Percentiles rank a stretch among this genome's conserved stretches.
phyloP scores from a whole-genome alignment of 2,329 filamentous ascomycete species.

The Beauveria australis region DNA sequence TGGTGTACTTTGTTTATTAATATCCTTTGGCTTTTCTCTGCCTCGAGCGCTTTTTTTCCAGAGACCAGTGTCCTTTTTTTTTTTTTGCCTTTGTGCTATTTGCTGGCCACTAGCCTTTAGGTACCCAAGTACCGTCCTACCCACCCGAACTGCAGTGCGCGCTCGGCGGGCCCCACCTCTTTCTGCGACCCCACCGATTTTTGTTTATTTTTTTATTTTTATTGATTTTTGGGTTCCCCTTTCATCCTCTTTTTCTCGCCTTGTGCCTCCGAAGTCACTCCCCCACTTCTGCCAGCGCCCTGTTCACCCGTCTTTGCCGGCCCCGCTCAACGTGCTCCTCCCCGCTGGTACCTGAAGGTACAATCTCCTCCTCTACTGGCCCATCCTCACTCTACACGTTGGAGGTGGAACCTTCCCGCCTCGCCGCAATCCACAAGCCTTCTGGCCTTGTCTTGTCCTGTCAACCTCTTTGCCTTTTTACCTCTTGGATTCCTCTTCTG shows the following conservation, averaged over 20 bases:
- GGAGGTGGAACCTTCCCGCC: conserved; percentile 7
- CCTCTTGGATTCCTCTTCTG: neutral
- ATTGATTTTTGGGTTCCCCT: neutral
- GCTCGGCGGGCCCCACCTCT: neutral
- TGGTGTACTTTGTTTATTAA: too few relatives aligned
- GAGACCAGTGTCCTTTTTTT: too few relatives aligned
- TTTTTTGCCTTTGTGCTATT: too few relatives aligned
- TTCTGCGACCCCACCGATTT: neutral
- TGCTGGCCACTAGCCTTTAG: neutral
- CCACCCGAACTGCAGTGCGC: too few relatives aligned
- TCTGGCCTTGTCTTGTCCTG: neutral
- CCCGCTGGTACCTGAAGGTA: neutral
- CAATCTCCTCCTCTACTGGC: neutral
- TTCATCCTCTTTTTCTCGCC: neutral
- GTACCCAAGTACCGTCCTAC: neutral
- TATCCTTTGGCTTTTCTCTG: too few relatives aligned
- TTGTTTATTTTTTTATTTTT: conserved; percentile 1
- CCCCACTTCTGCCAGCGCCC: neutral
- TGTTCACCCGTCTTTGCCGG: neutral
- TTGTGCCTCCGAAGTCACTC: neutral
- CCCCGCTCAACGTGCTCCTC: neutral
- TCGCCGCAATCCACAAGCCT: conserved; percentile 5
- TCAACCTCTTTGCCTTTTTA: neutral
- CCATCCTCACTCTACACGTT: conserved; percentile 3
- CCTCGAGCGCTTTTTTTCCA: too few relatives aligned